phyloP scores from a whole-genome alignment of 768 basidiomycete species.

The Russula abietina region DNA sequence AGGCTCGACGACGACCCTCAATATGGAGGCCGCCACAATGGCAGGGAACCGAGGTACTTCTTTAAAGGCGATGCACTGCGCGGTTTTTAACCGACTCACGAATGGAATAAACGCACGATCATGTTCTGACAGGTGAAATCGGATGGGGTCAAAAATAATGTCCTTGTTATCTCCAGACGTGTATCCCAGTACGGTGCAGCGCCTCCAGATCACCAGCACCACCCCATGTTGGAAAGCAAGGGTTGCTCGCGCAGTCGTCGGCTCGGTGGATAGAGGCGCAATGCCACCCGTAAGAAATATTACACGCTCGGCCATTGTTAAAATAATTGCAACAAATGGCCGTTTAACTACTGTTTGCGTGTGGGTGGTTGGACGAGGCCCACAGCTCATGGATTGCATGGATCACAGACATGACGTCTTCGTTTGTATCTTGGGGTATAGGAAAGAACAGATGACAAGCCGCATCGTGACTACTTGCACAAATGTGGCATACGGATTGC shows the following conservation, averaged over 20 bases:
- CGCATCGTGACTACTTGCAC: background rate
- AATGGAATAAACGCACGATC: background rate
- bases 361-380: background rate
- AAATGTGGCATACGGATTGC: background rate
- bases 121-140: background rate
- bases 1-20: background rate
- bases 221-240: background rate
- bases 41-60: background rate
- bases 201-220: background rate
- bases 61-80: background rate
- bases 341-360: background rate
- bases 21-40: background rate
- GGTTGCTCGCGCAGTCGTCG: background rate
- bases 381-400: background rate
- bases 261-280: background rate
- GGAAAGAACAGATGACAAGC: background rate
- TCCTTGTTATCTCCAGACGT: background rate
- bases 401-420: background rate
- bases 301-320: background rate
- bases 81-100: background rate
- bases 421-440: background rate
- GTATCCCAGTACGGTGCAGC: background rate
- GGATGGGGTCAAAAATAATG: background rate
- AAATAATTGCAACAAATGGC: background rate
- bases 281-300: background rate